phyloP scores from a whole-genome alignment of 73 alveolate genomes.

The Paramecium pentaurelia region DNA sequence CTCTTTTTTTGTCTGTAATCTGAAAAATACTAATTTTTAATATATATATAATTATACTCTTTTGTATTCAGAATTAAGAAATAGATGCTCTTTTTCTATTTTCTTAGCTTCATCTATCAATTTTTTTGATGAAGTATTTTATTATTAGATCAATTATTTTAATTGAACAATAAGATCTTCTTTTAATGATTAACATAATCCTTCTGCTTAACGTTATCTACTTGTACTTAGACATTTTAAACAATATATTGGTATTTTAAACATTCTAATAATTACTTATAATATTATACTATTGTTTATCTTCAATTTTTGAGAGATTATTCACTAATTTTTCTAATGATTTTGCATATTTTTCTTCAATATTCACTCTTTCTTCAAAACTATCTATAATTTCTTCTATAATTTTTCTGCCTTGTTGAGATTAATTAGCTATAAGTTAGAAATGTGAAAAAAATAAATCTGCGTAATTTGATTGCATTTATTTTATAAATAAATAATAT shows the following conservation, averaged over 20 bases:
- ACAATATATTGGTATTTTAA: slow-evolving; percentile 38
- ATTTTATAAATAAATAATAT: neutral
- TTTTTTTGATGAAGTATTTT: neutral
- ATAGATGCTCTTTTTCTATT: neutral
- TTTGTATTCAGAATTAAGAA: neutral
- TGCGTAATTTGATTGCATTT: neutral
- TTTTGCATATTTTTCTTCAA: slow-evolving; percentile 34
- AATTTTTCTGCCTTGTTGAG: neutral
- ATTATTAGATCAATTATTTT: neutral
- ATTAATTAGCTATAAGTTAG: neutral
- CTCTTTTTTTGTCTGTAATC: neutral
- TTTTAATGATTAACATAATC: slow-evolving; percentile 25
- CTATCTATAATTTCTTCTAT: slow-evolving; percentile 1
- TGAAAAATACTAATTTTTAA: neutral
- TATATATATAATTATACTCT: neutral
- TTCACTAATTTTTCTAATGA: slow-evolving; percentile 22
- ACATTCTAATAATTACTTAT: neutral
- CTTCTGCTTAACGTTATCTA: slow-evolving; percentile 35
- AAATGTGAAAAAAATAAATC: neutral
- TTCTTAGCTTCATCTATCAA: slow-evolving; percentile 24
- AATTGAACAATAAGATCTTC: neutral
- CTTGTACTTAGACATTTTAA: neutral
- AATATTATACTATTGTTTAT: neutral
- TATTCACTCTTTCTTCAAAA: slow-evolving; percentile 31
- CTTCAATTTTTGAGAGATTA: neutral